A percentile compares a stretch with the other conserved stretches of the same genome.
Conservation (phyloP, 805 yeast species). For the Candida railenensis region DNA sequence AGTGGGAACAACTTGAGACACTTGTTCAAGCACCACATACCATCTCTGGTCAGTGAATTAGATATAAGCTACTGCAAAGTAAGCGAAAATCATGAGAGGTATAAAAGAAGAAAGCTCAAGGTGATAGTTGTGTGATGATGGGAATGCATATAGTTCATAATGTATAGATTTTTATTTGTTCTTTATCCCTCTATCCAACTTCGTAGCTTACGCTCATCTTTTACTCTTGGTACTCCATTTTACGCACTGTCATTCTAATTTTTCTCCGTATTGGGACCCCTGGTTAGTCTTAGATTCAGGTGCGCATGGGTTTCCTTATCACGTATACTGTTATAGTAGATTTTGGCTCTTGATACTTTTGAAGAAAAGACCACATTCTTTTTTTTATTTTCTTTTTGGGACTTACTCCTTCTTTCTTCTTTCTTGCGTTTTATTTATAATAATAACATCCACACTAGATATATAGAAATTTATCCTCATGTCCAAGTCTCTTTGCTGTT, state of each 20-base stretch:
- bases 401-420: too few species aligned
- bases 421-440: too few species aligned
- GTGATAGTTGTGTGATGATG: not conserved
- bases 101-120: not conserved
- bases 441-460: too few species aligned
- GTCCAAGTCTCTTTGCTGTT: constrained; percentile 38
- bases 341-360: too few species aligned
- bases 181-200: not conserved
- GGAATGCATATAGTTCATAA: not conserved
- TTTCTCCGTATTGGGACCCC: not conserved
- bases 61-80: constrained; percentile 16
- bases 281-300: not conserved
- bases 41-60: constrained; percentile 12
- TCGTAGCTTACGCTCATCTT: not conserved
- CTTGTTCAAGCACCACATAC: constrained; percentile 2
- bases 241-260: not conserved
- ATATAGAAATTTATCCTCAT: constrained; percentile 11
- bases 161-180: not conserved
- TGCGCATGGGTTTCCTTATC: too few species aligned
- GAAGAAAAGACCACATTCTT: too few species aligned
- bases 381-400: too few species aligned
- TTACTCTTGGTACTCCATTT: not conserved
- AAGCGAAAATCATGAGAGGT: not conserved
- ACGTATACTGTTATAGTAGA: too few species aligned
- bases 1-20: constrained; percentile 18